Conservation (phyloP, 2,329 filamentous ascomycete species). For the Colletotrichum tanaceti region DNA sequence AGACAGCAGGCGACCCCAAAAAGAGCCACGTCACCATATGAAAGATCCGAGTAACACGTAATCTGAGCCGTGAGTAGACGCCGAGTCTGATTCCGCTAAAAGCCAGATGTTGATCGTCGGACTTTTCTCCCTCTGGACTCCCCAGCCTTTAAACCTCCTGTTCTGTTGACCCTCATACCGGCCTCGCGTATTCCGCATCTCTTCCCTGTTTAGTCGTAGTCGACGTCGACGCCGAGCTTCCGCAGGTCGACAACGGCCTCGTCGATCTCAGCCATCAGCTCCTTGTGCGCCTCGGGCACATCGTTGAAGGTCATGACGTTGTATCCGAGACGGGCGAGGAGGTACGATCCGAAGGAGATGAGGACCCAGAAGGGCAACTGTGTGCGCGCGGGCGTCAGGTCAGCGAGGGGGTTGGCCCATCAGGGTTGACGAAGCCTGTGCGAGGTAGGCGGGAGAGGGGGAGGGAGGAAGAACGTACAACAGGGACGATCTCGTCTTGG, state of each 20-base stretch:
- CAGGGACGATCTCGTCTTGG: slow-evolving; percentile 87
- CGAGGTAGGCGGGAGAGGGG: background rate
- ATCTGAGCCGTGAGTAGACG: background rate
- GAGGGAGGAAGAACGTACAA: slow-evolving; percentile 69
- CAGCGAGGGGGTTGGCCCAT: slow-evolving; percentile 18
- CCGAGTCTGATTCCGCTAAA: slow-evolving; percentile 9
- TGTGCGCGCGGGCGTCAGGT: background rate
- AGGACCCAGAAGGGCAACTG: slow-evolving; percentile 94
- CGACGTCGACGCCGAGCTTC: slow-evolving; percentile 80
- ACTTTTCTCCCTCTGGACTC: slow-evolving; percentile 1
- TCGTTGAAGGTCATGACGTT: slow-evolving; percentile 98
- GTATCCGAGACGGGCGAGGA: slow-evolving; percentile 90
- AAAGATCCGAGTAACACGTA: background rate
- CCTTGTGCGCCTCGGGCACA: slow-evolving; percentile 88
- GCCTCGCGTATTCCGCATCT: background rate
- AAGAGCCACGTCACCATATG: background rate
- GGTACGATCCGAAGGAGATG: slow-evolving; percentile 89
- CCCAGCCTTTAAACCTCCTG: background rate
- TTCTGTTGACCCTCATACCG: background rate
- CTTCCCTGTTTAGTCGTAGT: slow-evolving; percentile 60
- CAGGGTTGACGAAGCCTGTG: background rate
- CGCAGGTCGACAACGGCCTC: slow-evolving; percentile 79
- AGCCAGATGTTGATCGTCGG: background rate
- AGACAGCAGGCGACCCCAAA: background rate
- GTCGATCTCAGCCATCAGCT: slow-evolving; percentile 87